These are phyloP conservation scores for Diaporthe sp. DNA, from an alignment of 2,329 filamentous ascomycete genomes.

Conservation along the genomic window DNA sequence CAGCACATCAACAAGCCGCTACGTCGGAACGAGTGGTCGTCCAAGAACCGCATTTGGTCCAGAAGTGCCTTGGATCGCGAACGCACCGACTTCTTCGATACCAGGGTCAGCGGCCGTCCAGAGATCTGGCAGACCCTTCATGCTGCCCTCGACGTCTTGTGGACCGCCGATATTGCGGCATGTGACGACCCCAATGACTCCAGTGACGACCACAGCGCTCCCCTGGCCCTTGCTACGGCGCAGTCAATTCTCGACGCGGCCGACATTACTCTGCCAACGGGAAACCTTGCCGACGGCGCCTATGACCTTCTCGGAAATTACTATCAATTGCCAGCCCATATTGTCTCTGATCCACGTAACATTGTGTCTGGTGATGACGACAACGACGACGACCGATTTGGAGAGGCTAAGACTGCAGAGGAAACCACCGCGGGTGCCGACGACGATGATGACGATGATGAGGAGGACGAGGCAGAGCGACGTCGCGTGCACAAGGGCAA, in stretches of 20 bases:
- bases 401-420: slow-evolving; percentile 44
- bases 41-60: slow-evolving; percentile 77
- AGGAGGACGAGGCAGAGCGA: slow-evolving; percentile 43
- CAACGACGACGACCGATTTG: slow-evolving; percentile 28
- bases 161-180: slow-evolving; percentile 61
- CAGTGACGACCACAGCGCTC: slow-evolving; percentile 54
- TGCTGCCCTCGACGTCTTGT: slow-evolving; percentile 77
- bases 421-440: slow-evolving; percentile 49
- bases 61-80: slow-evolving; percentile 77
- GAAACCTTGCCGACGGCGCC: slow-evolving; percentile 78
- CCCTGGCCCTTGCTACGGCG: slow-evolving; percentile 72
- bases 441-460: slow-evolving; percentile 45
- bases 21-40: slow-evolving; percentile 75
- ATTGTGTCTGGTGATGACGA: slow-evolving; percentile 52
- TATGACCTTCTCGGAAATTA: slow-evolving; percentile 80
- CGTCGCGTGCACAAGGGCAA: slow-evolving; percentile 69
- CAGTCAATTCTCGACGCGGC: slow-evolving; percentile 86
- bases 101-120: slow-evolving; percentile 80
- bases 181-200: slow-evolving; percentile 30
- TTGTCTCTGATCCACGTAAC: slow-evolving; percentile 78
- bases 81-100: slow-evolving; percentile 90
- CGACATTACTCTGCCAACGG: slow-evolving; percentile 81
- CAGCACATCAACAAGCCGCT: slow-evolving; percentile 81
- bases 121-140: slow-evolving; percentile 87
- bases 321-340: slow-evolving; percentile 77